Base-by-base conservation (phyloP, 176 grass and related monocot genomes). In the Lolium rigidum region DNA sequence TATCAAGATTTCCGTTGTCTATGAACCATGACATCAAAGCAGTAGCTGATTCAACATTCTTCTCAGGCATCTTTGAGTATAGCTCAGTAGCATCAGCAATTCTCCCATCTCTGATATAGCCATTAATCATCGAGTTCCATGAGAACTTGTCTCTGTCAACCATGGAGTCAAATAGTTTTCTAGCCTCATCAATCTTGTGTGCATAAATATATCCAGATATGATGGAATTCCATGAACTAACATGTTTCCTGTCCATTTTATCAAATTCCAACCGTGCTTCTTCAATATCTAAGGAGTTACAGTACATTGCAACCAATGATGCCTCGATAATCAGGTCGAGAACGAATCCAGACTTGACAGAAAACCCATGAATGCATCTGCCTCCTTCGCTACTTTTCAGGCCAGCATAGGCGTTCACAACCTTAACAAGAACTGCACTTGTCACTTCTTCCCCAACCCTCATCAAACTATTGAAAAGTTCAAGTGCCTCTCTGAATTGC, bases 251-350 rank as follows among this genome's bases (percentile, higher is more conserved):
- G 18, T 87, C 91, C 94, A 95, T 78, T 49, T 91, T 95, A 64
- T 84, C 20, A 73, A 95, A 95, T 48, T 95, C 94, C 70, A 93
- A 25, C 59, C 38, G 14, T 69, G 91, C 91, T 79, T 83, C 67
- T 1, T 78, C 41, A 1, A 91, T 91, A 24, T 85, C 77, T n/a
- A 93, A 67, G 56, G 48, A 89, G 39, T 78, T 87, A 24, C 86
- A 91, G 50, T 95, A 95, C 94, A 93, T 93, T 18, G 58, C 15
- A 76, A 95, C 91, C 48, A 95, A 77, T 5, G 91, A 91, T 15
- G 86, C 72, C 81, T 95, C 89, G 12, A 93, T 71, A 57, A 85
- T 87, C 48, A 86, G 80, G 28, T 83, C 48, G 85, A 48, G 21
- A 80, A 62, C 55, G 75, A 93, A 87, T 21, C 94, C 91, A 76